Evolutionary conservation across 176 grass and related monocot genomes (phyloP), one percentile per base, ranked within the genome.

Genomic region (Aegilops tauschii): DNA sequence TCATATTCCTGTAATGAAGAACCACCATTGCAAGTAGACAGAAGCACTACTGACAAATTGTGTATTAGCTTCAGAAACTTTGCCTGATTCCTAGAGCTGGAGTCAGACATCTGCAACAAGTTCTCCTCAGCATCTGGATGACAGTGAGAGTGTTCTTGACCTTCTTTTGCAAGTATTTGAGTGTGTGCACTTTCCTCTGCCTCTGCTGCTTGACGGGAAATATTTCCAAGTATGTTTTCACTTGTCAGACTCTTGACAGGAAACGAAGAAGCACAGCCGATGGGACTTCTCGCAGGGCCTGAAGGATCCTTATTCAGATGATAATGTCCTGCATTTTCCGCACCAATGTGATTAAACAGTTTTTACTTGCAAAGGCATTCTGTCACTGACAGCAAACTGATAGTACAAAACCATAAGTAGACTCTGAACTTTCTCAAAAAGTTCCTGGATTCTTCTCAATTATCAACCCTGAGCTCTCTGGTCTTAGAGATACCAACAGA

Each of bases 31-130:
- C 84, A 91, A 65, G 77, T 76, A 7, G 87, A 91, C 50, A 89
- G 47, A 81, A 96, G 91, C 76, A 36, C 52, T 74, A 65, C 83
- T 8, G 87, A 91, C 23, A 93, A 85, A 84, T 88, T 84, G 73
- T 96, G 87, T 85, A 96, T 83, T 71, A 86, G 80, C 72, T 88
- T 90, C 50, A 93, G 56, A 77, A 93, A 68, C 52, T 73, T 61
- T 54, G 61, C 68, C 63, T 30, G 74, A 28, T 61, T 75, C 21
- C 52, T 89, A 69, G 61, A 83, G 59, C 68, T 76, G 12, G 84
- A 74, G 23, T 81, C 76, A 9, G 87, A 83, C 29, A 62, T 75
- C 70, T 86, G 76, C 76, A 76, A 79, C 74, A 65, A 84, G 17
- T 75, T 80, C 37, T n/a, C 76, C 80, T 37, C 68, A 45, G 42